These are phyloP conservation scores for Penicillium longicatenatum DNA, from an alignment of 495 filamentous ascomycete genomes.

Conservation along the genomic window DNA sequence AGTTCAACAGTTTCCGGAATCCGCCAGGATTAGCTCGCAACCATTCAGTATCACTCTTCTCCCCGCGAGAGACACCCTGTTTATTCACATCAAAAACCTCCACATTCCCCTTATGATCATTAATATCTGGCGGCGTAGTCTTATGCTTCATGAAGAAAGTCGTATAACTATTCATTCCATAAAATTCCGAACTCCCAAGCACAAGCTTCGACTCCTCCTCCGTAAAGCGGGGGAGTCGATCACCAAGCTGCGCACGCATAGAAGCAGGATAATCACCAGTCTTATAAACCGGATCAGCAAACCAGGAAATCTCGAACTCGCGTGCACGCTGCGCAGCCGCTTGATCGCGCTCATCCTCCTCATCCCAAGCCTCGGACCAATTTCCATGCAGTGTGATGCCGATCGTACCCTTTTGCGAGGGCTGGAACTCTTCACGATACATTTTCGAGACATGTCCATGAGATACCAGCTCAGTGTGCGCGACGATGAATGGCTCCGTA, in stretches of 20 bases:
- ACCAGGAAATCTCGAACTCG: constrained; percentile 54
- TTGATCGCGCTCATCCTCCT: constrained; percentile 40
- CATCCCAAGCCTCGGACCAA: constrained; percentile 53
- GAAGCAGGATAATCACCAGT: constrained; percentile 50
- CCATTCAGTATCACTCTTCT: constrained; percentile 51
- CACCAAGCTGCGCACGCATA: constrained; percentile 52
- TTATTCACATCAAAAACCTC: constrained; percentile 46
- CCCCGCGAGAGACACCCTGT: constrained; percentile 44
- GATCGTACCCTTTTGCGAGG: constrained; percentile 42
- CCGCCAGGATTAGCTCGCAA: constrained; percentile 42
- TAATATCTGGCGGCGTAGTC: constrained; percentile 37
- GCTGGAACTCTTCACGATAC: constrained; percentile 48
- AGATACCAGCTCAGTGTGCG: constrained; percentile 45
- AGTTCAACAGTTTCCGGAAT: constrained; percentile 47
- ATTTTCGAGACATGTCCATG: constrained; percentile 42
- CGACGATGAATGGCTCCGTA: constrained; percentile 49
- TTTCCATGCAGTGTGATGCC: constrained; percentile 52
- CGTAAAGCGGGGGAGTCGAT: constrained; percentile 47
- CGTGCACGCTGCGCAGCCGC: constrained; percentile 46
- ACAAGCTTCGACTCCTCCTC: constrained; percentile 43
- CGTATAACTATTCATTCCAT: constrained; percentile 56
- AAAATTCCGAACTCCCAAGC: constrained; percentile 50
- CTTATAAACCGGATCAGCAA: constrained; percentile 50
- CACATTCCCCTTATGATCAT: constrained; percentile 50
- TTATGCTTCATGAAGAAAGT: constrained; percentile 48